Base-by-base conservation (phyloP, 2,329 filamentous ascomycete genomes). In the Colletotrichum sp. region DNA sequence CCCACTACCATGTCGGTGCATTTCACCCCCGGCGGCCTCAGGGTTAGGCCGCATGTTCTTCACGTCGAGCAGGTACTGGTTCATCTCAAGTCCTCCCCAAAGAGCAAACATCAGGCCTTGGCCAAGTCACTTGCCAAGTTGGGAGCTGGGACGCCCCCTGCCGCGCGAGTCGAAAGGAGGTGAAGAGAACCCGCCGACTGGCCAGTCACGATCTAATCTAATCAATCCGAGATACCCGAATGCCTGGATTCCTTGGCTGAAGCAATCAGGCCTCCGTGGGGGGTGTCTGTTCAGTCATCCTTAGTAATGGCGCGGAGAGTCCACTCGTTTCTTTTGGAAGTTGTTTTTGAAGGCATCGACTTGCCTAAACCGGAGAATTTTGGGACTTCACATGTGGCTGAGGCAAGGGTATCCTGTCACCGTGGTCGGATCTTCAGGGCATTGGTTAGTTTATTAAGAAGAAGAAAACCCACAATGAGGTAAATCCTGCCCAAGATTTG, bases 171-270 rank as follows among this genome's bases (percentile, higher is more conserved):
- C 70, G 70, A 38, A 12, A 30, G 16, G 18, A 30, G 24, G 43
- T n/a, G 30, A 16, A 38, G 24, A 12, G n/a, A 34, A 30, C 32
- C n/a, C 16, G 36, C 32, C 36, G 36, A 72, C 38, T 72, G 62
- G 72, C 26, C 21, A 16, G 30, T 12, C 30, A 56, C 68, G 69
- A 71, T 74, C 68, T 74, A 72, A 74, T 74, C 72, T 74, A 71
- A 72, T 72, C 69, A 72, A 74, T 26, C 63, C 56, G 55, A 74
- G 61, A 70, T 59, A 61, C 62, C 68, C 68, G 70, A 24, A 28
- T 32, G 38, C 56, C 30, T 61, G 67, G 68, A 30, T 65, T 30
- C 61, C 68, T 74, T 67, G 72, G 68, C 68, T 66, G 55, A 74
- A 58, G 36, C 38, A 71, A n/a, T 28, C 8, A 24, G 36, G 56